These are phyloP conservation scores for Nakazawaea pomicola DNA, from an alignment of 805 yeast genomes.

Conservation along the genomic window DNA sequence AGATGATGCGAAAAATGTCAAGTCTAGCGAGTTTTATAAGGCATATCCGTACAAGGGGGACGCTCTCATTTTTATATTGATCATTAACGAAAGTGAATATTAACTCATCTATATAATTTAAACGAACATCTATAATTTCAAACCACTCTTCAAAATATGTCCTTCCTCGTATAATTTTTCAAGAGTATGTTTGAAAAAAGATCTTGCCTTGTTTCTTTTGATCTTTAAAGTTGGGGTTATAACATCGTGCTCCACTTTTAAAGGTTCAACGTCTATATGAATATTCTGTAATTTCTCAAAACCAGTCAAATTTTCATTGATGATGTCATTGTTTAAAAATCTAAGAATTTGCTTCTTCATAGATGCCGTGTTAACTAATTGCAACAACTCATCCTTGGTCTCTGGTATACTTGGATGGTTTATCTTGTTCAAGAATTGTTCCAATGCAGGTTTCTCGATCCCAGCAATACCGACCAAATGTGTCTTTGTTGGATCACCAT, in stretches of 20 bases:
- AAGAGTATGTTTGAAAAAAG: constrained; percentile 5
- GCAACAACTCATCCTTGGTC: neutral
- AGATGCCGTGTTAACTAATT: constrained; percentile 7
- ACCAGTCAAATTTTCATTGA: constrained; percentile 42
- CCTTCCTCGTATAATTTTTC: constrained; percentile 15
- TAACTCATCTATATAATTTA: too few species aligned
- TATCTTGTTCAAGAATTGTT: neutral
- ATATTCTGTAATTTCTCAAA: constrained; percentile 61
- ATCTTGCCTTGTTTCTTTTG: constrained; percentile 23
- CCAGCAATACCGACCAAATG: constrained; percentile 61
- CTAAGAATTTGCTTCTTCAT: constrained; percentile 28
- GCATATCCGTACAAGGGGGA: too few species aligned
- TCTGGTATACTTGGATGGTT: neutral
- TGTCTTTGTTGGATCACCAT: constrained; percentile 57
- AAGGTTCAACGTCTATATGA: constrained; percentile 49
- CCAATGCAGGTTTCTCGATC: constrained; percentile 37
- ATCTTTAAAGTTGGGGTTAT: constrained; percentile 63
- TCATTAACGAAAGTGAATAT: neutral
- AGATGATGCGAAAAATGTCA: too few species aligned
- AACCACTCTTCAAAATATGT: constrained; percentile 4
- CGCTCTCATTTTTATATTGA: neutral
- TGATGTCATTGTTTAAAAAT: constrained; percentile 32
- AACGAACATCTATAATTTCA: too few species aligned
- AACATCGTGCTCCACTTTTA: constrained; percentile 54
- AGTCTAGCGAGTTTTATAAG: too few species aligned